Percentiles rank a stretch among this genome's conserved stretches.
phyloP scores from a whole-genome alignment of 2,329 filamentous ascomycete species.

The Clonostachys solani region DNA sequence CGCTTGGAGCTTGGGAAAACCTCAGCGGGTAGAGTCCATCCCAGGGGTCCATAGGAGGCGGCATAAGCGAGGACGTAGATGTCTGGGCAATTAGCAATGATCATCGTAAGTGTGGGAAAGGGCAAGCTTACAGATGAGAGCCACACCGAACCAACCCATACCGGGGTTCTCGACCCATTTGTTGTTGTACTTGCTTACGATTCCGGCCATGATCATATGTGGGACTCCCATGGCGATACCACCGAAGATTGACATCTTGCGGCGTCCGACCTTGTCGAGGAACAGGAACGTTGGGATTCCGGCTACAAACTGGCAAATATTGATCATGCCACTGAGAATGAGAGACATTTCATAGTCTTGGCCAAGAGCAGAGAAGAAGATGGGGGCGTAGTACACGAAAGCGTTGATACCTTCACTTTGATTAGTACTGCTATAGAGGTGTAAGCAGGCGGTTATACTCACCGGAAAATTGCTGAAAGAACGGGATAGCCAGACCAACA shows the following conservation, averaged over 20 bases:
- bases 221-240: constrained; percentile 43
- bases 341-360: constrained; percentile 24
- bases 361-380: constrained; percentile 31
- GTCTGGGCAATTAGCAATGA: neutral
- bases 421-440: constrained; percentile 18
- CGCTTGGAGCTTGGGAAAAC: constrained; percentile 58
- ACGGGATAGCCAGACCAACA: constrained; percentile 31
- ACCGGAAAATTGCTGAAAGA: constrained; percentile 36
- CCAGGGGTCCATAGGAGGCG: constrained; percentile 49
- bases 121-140: neutral
- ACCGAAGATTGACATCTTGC: constrained; percentile 36
- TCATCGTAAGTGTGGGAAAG: neutral
- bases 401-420: constrained; percentile 29
- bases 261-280: constrained; percentile 41
- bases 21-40: constrained; percentile 45
- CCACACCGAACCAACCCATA: constrained; percentile 38
- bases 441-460: constrained; percentile 9
- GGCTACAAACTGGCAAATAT: constrained; percentile 36
- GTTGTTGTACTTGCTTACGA: constrained; percentile 41
- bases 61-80: constrained; percentile 56
- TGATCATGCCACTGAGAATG: constrained; percentile 33
- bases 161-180: constrained; percentile 39
- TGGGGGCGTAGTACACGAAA: constrained; percentile 41
- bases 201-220: constrained; percentile 46
- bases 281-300: constrained; percentile 4